phyloP scores from a whole-genome alignment of 148 eudicot species.

The Persicaria maculosa region DNA sequence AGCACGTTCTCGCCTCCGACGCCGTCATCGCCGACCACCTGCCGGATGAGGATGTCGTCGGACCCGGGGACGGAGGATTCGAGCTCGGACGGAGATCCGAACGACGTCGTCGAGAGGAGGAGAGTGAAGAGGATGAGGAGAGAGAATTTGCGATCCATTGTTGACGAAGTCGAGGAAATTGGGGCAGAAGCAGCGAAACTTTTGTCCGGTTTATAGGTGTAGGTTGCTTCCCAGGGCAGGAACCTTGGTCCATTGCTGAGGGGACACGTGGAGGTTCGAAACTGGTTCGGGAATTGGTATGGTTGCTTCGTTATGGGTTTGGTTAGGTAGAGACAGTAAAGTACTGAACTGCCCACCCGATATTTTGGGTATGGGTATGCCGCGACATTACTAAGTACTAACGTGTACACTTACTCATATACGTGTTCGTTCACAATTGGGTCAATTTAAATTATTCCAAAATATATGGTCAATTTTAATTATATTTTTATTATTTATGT shows the following conservation, averaged over 20 bases:
- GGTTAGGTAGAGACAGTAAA: neutral
- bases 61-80: neutral
- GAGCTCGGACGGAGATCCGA: neutral
- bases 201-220: neutral
- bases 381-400: too few relatives aligned
- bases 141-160: slow-evolving; percentile 11
- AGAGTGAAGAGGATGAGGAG: slow-evolving; percentile 21
- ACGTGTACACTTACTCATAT: too few relatives aligned
- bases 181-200: neutral
- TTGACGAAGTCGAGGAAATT: neutral
- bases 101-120: neutral
- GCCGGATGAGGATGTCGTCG: slow-evolving; percentile 33
- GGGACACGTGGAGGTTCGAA: neutral
- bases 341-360: too few relatives aligned
- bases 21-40: slow-evolving; percentile 20
- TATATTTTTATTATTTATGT: too few relatives aligned
- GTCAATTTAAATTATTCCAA: too few relatives aligned
- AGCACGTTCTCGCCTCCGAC: neutral
- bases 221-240: neutral
- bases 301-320: neutral
- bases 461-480: too few relatives aligned
- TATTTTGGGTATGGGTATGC: too few relatives aligned
- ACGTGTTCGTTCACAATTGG: too few relatives aligned
- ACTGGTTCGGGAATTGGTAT: neutral
- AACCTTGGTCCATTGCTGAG: neutral